Evolutionary conservation across 148 eudicot genomes (phyloP).

Genomic region (Vaccinium corymbosum): DNA sequence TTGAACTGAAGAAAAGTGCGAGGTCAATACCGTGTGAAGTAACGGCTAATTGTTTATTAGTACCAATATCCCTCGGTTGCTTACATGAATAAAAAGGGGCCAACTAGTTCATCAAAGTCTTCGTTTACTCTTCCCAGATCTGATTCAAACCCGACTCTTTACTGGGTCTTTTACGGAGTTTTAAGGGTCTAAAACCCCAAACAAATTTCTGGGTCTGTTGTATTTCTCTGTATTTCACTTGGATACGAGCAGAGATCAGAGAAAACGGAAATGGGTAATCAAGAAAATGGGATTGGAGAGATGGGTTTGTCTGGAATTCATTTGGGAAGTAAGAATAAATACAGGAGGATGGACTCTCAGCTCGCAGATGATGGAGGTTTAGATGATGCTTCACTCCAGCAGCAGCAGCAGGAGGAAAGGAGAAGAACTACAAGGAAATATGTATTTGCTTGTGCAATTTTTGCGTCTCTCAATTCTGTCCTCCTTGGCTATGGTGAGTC

Average conservation of each 20-base stretch:
- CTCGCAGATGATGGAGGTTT: constrained; percentile 5
- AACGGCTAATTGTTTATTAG: background rate
- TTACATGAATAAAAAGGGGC: constrained; percentile 1
- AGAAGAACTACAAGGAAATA: constrained; percentile 49
- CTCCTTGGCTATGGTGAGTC: constrained; percentile 80
- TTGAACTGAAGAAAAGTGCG: background rate
- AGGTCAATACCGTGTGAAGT: constrained; percentile 1
- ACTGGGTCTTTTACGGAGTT: background rate
- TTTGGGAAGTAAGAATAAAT: constrained; percentile 12
- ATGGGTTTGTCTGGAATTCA: constrained; percentile 11
- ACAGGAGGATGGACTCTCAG: constrained; percentile 17
- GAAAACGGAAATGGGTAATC: background rate
- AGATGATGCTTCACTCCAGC: constrained; percentile 29
- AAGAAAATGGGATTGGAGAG: constrained; percentile 3
- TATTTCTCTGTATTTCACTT: background rate
- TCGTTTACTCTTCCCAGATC: constrained; percentile 1
- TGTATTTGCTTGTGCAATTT: constrained; percentile 81
- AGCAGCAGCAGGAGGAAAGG: constrained; percentile 23
- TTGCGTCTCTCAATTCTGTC: constrained; percentile 81
- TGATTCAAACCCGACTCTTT: background rate
- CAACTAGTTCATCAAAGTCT: background rate
- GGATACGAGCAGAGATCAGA: background rate
- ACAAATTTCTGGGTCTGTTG: constrained; percentile 5
- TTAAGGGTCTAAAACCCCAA: background rate
- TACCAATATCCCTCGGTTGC: constrained; percentile 7